Conservation (phyloP, 495 filamentous ascomycete genomes). For the Symbiotaphrina buchneri region DNA sequence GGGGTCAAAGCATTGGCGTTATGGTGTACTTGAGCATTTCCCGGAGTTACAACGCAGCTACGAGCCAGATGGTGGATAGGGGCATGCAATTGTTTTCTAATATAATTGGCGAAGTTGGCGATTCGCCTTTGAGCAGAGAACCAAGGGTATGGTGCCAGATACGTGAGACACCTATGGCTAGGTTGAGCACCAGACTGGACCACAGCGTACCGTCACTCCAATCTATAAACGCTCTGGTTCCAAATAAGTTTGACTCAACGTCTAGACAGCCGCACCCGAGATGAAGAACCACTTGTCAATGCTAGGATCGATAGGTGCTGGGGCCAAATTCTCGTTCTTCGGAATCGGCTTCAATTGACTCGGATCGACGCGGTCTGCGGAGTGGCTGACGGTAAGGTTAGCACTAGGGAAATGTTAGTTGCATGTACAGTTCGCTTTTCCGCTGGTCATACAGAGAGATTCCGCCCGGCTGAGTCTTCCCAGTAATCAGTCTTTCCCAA, state of each 20-base stretch:
- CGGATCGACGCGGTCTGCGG: conserved; percentile 37
- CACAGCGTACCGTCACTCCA: neutral
- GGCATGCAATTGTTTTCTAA: too few species aligned
- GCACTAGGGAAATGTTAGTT: conserved; percentile 24
- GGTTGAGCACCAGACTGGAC: too few species aligned
- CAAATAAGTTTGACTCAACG: too few species aligned
- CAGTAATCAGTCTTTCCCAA: conserved; percentile 86
- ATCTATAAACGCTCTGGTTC: too few species aligned
- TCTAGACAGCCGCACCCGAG: conserved; percentile 80
- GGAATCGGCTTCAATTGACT: conserved; percentile 49
- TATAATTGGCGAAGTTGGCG: too few species aligned
- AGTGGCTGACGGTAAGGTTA: conserved; percentile 55
- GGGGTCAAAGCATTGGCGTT: too few species aligned
- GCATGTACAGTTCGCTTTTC: neutral
- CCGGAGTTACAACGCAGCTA: too few species aligned
- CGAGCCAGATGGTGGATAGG: too few species aligned
- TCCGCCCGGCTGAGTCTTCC: conserved; percentile 53
- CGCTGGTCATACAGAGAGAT: conserved; percentile 58
- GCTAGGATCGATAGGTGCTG: conserved; percentile 81
- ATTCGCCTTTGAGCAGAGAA: too few species aligned
- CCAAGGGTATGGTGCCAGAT: too few species aligned
- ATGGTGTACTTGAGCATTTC: too few species aligned
- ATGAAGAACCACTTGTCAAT: conserved; percentile 99
- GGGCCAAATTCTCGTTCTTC: conserved; percentile 46
- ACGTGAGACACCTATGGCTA: too few species aligned